These are phyloP conservation scores for Erysimum cheiranthoides DNA, from an alignment of 345 rosid species.

Conservation along the genomic window DNA sequence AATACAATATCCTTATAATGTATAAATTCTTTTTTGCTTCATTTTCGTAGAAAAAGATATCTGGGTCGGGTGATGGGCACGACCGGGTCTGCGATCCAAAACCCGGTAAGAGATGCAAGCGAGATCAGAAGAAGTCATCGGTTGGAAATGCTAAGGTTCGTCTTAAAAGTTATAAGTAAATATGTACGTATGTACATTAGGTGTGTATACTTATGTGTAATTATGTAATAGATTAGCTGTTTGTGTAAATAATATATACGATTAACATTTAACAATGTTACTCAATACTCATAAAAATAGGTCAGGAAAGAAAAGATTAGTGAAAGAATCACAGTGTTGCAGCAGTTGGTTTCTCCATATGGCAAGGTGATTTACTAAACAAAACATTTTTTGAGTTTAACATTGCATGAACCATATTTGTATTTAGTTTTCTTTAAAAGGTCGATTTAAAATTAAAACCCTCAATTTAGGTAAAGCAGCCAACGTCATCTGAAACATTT, in stretches of 20 bases:
- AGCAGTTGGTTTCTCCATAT: slow-evolving; percentile 89
- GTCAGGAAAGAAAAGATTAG: slow-evolving; percentile 67
- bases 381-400: too few species aligned
- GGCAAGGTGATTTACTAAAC: slow-evolving; percentile 64
- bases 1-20: neutral
- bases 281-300: slow-evolving; percentile 31
- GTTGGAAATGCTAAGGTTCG: slow-evolving; percentile 54
- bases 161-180: neutral
- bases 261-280: neutral
- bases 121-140: slow-evolving; percentile 52
- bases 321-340: slow-evolving; percentile 72
- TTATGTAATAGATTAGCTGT: neutral
- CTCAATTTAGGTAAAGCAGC: too few species aligned
- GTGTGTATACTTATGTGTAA: neutral
- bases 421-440: neutral
- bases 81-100: slow-evolving; percentile 39
- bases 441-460: too few species aligned
- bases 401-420: too few species aligned
- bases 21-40: neutral
- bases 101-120: slow-evolving; percentile 51
- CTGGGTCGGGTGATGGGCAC: slow-evolving; percentile 40
- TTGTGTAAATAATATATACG: neutral
- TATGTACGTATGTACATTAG: neutral
- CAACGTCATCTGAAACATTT: neutral
- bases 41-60: slow-evolving; percentile 49